Percentiles rank a stretch among this genome's conserved stretches.
These are phyloP conservation scores for Sporothrix inflata DNA, from an alignment of 2,329 filamentous ascomycete species.

Conservation along the genomic window DNA sequence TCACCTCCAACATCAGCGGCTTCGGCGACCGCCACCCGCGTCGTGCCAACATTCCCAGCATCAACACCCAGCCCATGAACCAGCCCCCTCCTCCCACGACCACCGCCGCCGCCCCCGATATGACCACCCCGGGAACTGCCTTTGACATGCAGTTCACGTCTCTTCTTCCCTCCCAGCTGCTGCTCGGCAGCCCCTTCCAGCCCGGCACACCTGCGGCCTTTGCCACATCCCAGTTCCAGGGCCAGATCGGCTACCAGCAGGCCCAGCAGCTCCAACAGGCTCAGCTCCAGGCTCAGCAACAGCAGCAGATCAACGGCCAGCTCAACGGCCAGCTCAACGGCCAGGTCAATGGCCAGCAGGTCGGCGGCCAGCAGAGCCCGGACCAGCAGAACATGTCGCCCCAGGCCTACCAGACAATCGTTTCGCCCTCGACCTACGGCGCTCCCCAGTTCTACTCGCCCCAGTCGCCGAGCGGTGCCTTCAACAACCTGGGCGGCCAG, in stretches of 20 bases:
- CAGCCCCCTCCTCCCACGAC: slow-evolving; percentile 49
- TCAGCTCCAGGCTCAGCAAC: slow-evolving; percentile 57
- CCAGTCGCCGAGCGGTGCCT: slow-evolving; percentile 83
- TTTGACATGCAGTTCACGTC: slow-evolving; percentile 99
- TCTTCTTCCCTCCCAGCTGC: slow-evolving; percentile 87
- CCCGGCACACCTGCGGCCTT: slow-evolving; percentile 90
- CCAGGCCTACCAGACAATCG: slow-evolving; percentile 79
- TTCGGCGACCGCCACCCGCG: slow-evolving; percentile 87
- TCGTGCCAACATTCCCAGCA: slow-evolving; percentile 82
- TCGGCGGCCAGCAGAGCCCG: slow-evolving; percentile 63
- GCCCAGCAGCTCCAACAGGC: slow-evolving; percentile 64
- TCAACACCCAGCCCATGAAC: slow-evolving; percentile 78
- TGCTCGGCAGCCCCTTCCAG: slow-evolving; percentile 95
- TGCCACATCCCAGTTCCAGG: slow-evolving; percentile 88
- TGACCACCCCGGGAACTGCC: slow-evolving; percentile 83
- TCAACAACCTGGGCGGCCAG: slow-evolving; percentile 64
- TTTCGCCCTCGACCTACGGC: slow-evolving; percentile 83
- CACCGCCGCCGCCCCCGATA: slow-evolving; percentile 62
- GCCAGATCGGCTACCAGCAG: slow-evolving; percentile 75
- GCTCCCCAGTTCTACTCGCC: slow-evolving; percentile 80
- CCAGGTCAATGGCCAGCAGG: slow-evolving; percentile 74
- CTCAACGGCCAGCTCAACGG: slow-evolving; percentile 54
- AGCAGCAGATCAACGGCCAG: slow-evolving; percentile 51
- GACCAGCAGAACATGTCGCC: slow-evolving; percentile 78
- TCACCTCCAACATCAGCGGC: slow-evolving; percentile 81